Evolutionary conservation across 345 rosid species (phyloP).

Genomic region (Bruguiera parviflora): DNA sequence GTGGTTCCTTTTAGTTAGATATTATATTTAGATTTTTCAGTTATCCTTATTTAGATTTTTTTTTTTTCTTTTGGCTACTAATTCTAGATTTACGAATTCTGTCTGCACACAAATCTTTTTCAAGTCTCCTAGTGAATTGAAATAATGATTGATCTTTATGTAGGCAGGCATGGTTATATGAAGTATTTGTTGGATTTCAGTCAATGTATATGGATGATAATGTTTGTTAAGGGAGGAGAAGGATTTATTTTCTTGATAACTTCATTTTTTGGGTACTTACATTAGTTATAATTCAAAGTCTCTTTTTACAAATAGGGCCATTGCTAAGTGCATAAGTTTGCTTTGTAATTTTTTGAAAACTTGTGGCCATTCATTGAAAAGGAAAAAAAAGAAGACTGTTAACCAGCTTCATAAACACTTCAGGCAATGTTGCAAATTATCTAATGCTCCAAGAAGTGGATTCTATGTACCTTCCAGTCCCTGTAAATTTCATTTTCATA

Average conservation of each 20-base stretch:
- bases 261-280: too few relatives aligned
- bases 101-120: not conserved
- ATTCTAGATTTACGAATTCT: not conserved
- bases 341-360: too few relatives aligned
- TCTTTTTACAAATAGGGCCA: too few relatives aligned
- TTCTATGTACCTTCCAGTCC: slow-evolving; percentile 80
- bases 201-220: not conserved
- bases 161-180: not conserved
- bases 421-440: slow-evolving; percentile 83
- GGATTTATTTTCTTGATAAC: too few relatives aligned
- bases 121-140: not conserved
- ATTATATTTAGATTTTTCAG: too few relatives aligned
- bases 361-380: too few relatives aligned
- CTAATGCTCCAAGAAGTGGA: slow-evolving; percentile 84
- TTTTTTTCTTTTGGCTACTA: too few relatives aligned
- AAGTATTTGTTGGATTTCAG: not conserved
- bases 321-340: too few relatives aligned
- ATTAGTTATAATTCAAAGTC: too few relatives aligned
- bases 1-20: too few relatives aligned
- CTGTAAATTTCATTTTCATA: slow-evolving; percentile 88
- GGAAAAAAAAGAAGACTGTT: too few relatives aligned
- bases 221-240: not conserved
- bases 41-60: not conserved
- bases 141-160: not conserved
- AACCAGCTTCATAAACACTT: slow-evolving; percentile 1